Percentiles rank a stretch among this genome's conserved stretches.
These are phyloP conservation scores for Saccharomycopsis fermentans DNA, from an alignment of 805 yeast genomes.

Conservation along the genomic window DNA sequence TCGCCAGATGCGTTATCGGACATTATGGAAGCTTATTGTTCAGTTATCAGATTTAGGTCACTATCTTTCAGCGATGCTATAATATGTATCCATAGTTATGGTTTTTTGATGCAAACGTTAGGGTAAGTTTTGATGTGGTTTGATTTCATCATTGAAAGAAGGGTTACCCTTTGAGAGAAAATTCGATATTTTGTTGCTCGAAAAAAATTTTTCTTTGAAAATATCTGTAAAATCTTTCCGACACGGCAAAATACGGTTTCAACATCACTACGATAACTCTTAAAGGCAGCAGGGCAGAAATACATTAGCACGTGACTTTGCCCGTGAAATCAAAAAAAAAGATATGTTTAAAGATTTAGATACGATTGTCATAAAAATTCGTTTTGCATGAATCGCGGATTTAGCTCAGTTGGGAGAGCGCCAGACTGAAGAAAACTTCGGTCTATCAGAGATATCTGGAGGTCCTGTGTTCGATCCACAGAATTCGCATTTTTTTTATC, in stretches of 20 bases:
- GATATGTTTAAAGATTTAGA: too few relatives aligned
- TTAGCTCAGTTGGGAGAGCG: conserved; percentile 38
- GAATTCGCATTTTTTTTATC: conserved; percentile 38
- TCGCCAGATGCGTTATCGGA: not conserved
- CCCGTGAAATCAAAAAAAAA: too few relatives aligned
- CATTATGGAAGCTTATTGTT: not conserved
- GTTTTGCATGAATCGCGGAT: too few relatives aligned
- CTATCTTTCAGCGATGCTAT: not conserved
- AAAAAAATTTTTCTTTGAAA: not conserved
- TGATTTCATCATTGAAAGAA: not conserved
- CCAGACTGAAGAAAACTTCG: conserved; percentile 31
- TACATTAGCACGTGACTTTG: too few relatives aligned
- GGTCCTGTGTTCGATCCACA: conserved; percentile 89
- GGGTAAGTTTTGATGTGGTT: not conserved
- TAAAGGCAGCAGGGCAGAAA: too few relatives aligned
- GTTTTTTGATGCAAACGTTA: conserved; percentile 1
- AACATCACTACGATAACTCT: too few relatives aligned
- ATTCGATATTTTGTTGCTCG: not conserved
- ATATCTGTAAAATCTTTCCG: too few relatives aligned
- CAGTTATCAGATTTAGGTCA: not conserved
- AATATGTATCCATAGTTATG: not conserved
- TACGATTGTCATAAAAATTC: too few relatives aligned
- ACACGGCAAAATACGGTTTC: too few relatives aligned
- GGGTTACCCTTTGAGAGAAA: not conserved
- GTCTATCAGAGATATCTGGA: conserved; percentile 39